These are phyloP conservation scores for Lepidium aucheri DNA, from an alignment of 345 rosid species.

Conservation along the genomic window DNA sequence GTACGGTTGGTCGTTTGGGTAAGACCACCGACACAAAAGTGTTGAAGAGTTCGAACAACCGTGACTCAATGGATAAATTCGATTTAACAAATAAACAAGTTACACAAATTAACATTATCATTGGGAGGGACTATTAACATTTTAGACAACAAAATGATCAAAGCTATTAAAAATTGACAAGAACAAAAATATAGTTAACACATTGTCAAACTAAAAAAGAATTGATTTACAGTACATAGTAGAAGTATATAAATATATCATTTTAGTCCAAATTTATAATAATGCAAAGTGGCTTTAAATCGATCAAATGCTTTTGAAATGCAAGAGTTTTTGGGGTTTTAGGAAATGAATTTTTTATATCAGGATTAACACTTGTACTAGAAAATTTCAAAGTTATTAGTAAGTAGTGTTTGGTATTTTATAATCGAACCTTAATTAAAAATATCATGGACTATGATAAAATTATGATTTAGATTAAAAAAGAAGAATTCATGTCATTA, in stretches of 20 bases:
- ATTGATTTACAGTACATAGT: neutral
- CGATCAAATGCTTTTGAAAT: too few relatives aligned
- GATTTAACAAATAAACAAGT: neutral
- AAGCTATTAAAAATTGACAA: too few relatives aligned
- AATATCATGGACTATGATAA: too few relatives aligned
- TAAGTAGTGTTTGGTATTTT: too few relatives aligned
- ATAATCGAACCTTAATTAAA: too few relatives aligned
- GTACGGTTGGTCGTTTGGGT: neutral
- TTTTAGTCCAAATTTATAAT: too few relatives aligned
- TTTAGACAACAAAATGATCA: neutral
- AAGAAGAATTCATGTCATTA: too few relatives aligned
- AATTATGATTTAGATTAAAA: too few relatives aligned
- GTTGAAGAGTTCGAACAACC: conserved; percentile 20
- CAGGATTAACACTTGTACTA: neutral
- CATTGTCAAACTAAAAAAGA: neutral
- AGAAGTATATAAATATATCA: too few relatives aligned
- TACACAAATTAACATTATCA: neutral
- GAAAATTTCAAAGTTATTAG: neutral
- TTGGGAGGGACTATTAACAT: neutral
- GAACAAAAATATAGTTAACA: neutral
- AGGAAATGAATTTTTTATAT: too few relatives aligned
- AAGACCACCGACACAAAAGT: neutral
- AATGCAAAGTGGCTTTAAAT: too few relatives aligned
- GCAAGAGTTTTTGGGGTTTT: too few relatives aligned
- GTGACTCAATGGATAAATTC: neutral